Evolutionary conservation across 2,329 filamentous ascomycete species (phyloP).

Genomic region (Laburnicola sp.): DNA sequence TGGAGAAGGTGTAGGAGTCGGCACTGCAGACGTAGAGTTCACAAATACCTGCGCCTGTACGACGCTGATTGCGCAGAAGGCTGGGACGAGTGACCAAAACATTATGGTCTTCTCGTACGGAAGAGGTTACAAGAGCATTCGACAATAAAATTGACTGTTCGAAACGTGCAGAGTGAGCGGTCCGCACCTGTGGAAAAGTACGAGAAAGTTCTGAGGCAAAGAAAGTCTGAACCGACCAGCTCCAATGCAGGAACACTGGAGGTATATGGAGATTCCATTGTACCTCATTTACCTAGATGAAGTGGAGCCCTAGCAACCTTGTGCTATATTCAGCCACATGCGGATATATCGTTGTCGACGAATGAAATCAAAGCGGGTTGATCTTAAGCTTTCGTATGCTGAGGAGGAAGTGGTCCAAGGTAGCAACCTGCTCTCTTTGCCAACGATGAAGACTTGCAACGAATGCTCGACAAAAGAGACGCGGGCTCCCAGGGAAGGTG

Average conservation of each 20-base stretch:
- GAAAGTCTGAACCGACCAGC: constrained; percentile 5
- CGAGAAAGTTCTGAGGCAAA: not conserved
- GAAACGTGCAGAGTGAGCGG: not conserved
- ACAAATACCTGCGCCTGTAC: constrained; percentile 15
- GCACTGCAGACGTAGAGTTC: constrained; percentile 15
- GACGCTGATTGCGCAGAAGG: constrained; percentile 2
- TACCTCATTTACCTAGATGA: constrained; percentile 18
- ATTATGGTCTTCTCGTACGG: not conserved
- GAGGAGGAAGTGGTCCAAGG: constrained; percentile 9
- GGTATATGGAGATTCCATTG: constrained; percentile 15
- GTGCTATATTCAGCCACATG: constrained; percentile 22
- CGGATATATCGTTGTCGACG: constrained; percentile 18
- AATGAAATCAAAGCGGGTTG: not conserved
- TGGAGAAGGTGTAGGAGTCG: constrained; percentile 12
- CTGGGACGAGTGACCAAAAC: constrained; percentile 5
- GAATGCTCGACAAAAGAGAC: constrained; percentile 4
- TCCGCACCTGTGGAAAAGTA: not conserved
- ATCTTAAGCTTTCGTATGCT: not conserved
- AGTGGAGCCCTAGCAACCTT: constrained; percentile 7
- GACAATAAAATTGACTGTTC: not conserved
- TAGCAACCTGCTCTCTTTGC: constrained; percentile 12
- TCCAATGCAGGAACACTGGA: constrained; percentile 19
- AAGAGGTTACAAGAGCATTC: not conserved
- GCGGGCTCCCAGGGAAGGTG: not conserved
- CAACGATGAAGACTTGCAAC: constrained; percentile 9